phyloP scores from a whole-genome alignment of 2,329 filamentous ascomycete species.

The Claviceps arundinis region DNA sequence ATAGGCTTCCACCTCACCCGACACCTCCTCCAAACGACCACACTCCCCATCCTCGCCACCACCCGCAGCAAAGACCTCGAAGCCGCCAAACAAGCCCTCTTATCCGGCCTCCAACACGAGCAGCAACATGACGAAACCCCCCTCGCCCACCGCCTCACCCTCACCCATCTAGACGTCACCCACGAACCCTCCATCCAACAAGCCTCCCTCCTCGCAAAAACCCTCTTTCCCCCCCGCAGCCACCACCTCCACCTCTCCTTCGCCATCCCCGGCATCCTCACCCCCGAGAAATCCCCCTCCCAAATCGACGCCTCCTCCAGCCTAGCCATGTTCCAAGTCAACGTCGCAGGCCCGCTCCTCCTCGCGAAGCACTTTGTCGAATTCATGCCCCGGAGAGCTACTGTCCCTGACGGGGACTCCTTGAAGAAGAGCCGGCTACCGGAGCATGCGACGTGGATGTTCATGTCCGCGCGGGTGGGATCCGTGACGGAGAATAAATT shows the following conservation, averaged over 20 bases:
- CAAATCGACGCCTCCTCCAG: constrained; percentile 50
- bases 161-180: constrained; percentile 31
- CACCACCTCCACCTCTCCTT: constrained; percentile 57
- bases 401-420: constrained; percentile 9
- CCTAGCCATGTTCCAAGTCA: constrained; percentile 58
- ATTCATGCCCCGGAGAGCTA: constrained; percentile 51
- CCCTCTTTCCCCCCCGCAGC: constrained; percentile 35
- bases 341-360: constrained; percentile 60
- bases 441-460: constrained; percentile 49
- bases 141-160: constrained; percentile 21
- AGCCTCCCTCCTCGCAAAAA: constrained; percentile 36
- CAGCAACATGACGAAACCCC: background rate
- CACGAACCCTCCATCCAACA: constrained; percentile 50
- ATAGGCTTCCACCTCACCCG: constrained; percentile 36
- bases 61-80: constrained; percentile 23
- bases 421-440: constrained; percentile 22
- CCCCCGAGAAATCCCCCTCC: constrained; percentile 55
- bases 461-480: constrained; percentile 68
- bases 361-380: constrained; percentile 62
- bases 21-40: constrained; percentile 33
- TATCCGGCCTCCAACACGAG: constrained; percentile 14
- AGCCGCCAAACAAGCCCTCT: constrained; percentile 21
- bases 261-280: constrained; percentile 57
- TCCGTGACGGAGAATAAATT: constrained; percentile 57
- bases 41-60: constrained; percentile 33